phyloP scores from a whole-genome alignment of 129 eudicot species.

The Flaveria brownii region DNA sequence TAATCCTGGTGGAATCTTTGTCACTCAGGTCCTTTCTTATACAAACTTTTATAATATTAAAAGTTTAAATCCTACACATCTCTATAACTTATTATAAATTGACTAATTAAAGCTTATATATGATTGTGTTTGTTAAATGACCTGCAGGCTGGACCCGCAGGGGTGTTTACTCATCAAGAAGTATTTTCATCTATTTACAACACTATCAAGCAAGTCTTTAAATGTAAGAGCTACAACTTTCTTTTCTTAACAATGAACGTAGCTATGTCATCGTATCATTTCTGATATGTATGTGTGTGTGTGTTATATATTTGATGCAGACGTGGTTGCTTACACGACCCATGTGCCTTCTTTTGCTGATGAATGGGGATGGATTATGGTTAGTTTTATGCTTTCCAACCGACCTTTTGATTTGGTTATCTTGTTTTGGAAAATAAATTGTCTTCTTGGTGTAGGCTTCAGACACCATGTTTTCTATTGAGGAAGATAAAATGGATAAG shows the following conservation, averaged over 20 bases:
- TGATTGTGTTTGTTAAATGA: constrained; percentile 7
- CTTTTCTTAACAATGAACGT: neutral
- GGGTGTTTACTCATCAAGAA: constrained; percentile 79
- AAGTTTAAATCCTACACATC: no score
- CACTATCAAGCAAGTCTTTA: constrained; percentile 86
- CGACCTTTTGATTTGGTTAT: neutral
- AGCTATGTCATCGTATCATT: neutral
- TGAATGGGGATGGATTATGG: constrained; percentile 99
- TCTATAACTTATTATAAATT: neutral
- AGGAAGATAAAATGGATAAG: constrained; percentile 31
- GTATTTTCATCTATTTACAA: constrained; percentile 93
- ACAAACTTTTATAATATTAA: no score
- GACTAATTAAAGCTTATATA: neutral
- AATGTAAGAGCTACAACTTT: constrained; percentile 50
- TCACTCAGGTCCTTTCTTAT: constrained; percentile 66
- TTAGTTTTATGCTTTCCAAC: constrained; percentile 28
- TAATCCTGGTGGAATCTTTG: constrained; percentile 75
- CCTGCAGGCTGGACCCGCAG: constrained; percentile 94
- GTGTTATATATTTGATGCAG: constrained; percentile 40
- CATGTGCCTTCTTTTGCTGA: constrained; percentile 96
- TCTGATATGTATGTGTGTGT: no score
- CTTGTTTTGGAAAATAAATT: neutral
- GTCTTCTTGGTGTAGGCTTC: constrained; percentile 30
- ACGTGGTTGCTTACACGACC: constrained; percentile 85
- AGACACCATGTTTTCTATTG: constrained; percentile 21